Evolutionary conservation across 345 rosid genomes (phyloP), one percentile per base, ranked within the genome.

Genomic region (Euclidium syriacum): DNA sequence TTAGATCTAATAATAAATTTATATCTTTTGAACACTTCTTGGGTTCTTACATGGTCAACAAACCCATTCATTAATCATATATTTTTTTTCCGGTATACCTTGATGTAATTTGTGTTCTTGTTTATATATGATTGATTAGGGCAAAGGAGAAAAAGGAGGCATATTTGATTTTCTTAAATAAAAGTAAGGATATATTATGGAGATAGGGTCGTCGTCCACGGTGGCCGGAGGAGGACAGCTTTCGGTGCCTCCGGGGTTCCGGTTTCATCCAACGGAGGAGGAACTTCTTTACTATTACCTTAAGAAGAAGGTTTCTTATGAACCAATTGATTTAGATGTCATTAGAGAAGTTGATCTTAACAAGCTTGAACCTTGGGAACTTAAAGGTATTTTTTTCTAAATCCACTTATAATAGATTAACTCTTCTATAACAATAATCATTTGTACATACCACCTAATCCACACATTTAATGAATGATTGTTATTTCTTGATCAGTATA

Each of bases 321-420:
- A 94, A 70, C 86, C 95, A 49, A 90, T 90, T 47, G 96, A 94
- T 58, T 88, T 94, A 3, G 97, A 94, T 54, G 99, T 94, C 38
- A 94, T 94, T 19, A 84, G 90, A 59, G 99, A 94, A 68, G 85
- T 94, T 34, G 99, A 94, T 70, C 99, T 94, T 76, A 94, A 94
- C 83, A 94, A 83, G 71, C 91, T 94, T 22, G 97, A 94, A 81
- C 99, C 99, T 14, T 94, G 99, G 99, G 99, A 94, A 67, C 97
- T 94, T 63, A 90, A 80, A 90, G 97, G 99, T 92, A 49, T 43
- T 12, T 1, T 11, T n/a, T 58, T 16, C 10, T 14, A 39, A n/a
- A 44, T 60, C 25, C 19, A 16, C 62, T 27, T 46, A 19, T 57
- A 32, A 11, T 29, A 5, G 8, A 29, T 56, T 63, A 62, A 15